These are phyloP conservation scores for Heracleum sosnowskyi DNA, from an alignment of 129 eudicot species.

Conservation along the genomic window DNA sequence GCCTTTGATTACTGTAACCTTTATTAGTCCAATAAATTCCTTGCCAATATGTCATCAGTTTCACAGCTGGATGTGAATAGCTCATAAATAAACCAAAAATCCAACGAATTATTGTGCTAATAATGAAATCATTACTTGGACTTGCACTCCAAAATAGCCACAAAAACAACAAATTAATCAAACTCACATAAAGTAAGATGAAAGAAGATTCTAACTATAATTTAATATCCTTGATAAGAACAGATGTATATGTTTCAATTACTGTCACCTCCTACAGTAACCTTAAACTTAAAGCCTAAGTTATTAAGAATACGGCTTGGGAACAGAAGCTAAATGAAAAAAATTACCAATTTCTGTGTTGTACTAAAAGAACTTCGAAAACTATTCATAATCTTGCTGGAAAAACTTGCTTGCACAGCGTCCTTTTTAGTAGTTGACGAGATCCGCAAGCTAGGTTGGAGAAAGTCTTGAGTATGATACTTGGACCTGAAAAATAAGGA, in stretches of 20 bases:
- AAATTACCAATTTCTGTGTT: constrained; percentile 37
- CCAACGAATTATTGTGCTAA: constrained; percentile 6
- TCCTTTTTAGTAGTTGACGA: constrained; percentile 33
- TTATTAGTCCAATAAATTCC: constrained; percentile 81
- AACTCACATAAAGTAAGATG: neutral
- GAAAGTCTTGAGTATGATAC: constrained; percentile 81
- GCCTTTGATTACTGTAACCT: constrained; percentile 73
- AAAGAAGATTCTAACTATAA: neutral
- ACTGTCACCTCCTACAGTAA: neutral
- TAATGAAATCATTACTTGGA: neutral
- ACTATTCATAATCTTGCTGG: constrained; percentile 46
- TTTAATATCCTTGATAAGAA: neutral
- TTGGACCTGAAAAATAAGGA: constrained; percentile 49
- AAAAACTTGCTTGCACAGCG: constrained; percentile 60
- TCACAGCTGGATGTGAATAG: constrained; percentile 8
- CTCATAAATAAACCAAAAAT: constrained; percentile 5
- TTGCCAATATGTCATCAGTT: constrained; percentile 64
- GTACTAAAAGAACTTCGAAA: constrained; percentile 55
- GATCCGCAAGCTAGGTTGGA: constrained; percentile 90
- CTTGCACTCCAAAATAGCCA: neutral
- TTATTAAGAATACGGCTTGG: neutral
- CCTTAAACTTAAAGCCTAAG: neutral
- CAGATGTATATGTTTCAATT: neutral
- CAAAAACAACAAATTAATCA: neutral
- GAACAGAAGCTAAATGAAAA: neutral